Evolutionary conservation across 2,329 filamentous ascomycete species (phyloP).

Genomic region (Polytolypa hystricis): DNA sequence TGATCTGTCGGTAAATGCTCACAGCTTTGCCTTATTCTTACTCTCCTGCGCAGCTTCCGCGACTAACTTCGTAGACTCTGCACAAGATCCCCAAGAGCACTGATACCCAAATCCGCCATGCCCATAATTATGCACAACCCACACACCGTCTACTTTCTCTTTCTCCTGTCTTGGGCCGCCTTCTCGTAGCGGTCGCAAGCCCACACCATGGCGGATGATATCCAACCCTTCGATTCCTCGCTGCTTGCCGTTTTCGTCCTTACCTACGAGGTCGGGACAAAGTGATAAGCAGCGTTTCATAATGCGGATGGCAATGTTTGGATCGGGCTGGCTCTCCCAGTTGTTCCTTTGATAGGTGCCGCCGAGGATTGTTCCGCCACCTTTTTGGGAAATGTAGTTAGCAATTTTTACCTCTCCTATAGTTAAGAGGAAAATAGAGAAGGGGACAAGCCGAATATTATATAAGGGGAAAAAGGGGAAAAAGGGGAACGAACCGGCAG

Average conservation of each 20-base stretch:
- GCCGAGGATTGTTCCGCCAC: conserved; percentile 79
- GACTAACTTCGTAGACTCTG: conserved; percentile 55
- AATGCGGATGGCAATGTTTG: conserved; percentile 67
- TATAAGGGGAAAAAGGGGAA: background rate
- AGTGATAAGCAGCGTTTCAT: conserved; percentile 53
- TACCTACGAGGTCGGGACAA: conserved; percentile 37
- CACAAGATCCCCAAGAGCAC: conserved; percentile 57
- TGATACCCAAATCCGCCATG: conserved; percentile 52
- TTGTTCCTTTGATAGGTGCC: conserved; percentile 70
- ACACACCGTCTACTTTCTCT: conserved; percentile 52
- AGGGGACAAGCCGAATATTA: background rate
- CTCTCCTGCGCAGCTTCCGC: conserved; percentile 36
- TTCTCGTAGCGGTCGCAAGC: conserved; percentile 62
- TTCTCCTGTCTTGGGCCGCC: conserved; percentile 66
- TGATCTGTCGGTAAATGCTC: too few relatives aligned
- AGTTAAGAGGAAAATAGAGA: background rate
- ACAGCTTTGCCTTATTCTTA: conserved; percentile 23
- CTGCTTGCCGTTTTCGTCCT: conserved; percentile 27
- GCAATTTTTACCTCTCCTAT: too few relatives aligned
- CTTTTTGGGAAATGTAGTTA: conserved; percentile 17
- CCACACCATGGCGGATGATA: conserved; percentile 71
- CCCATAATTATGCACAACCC: conserved; percentile 37
- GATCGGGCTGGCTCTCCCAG: conserved; percentile 71
- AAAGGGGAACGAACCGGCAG: conserved; percentile 29
- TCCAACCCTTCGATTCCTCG: conserved; percentile 58